A percentile compares a stretch with the other conserved stretches of the same genome.
phyloP scores from a whole-genome alignment of 164 flowering plant species.

The Taxillus chinensis region DNA sequence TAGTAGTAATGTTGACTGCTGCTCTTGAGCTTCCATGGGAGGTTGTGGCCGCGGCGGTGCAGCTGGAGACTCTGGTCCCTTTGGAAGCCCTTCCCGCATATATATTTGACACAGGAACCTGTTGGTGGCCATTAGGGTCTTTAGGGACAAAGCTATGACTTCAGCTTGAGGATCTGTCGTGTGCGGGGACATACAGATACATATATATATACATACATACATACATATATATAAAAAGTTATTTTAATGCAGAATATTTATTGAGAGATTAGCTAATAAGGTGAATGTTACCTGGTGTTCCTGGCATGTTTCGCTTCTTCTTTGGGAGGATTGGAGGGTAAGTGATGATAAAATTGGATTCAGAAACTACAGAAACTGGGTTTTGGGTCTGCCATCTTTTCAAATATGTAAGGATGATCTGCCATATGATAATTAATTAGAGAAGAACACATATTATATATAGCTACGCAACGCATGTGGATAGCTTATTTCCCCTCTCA shows the following conservation, averaged over 20 bases:
- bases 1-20: constrained; percentile 30
- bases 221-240: too few relatives aligned
- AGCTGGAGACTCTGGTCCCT: constrained; percentile 93
- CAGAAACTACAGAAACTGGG: constrained; percentile 30
- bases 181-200: too few relatives aligned
- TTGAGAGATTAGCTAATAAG: too few relatives aligned
- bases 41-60: constrained; percentile 86
- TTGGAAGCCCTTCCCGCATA: constrained; percentile 92
- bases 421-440: too few relatives aligned
- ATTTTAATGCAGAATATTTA: too few relatives aligned
- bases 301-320: constrained; percentile 85
- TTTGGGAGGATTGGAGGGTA: constrained; percentile 29
- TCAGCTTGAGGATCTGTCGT: constrained; percentile 91
- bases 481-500: too few relatives aligned
- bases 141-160: constrained; percentile 83
- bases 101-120: constrained; percentile 92
- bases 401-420: constrained; percentile 10
- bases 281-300: constrained; percentile 61
- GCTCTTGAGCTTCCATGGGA: constrained; percentile 98
- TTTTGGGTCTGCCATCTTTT: constrained; percentile 48
- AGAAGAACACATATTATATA: too few relatives aligned
- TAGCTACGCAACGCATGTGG: too few relatives aligned
- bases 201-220: too few relatives aligned
- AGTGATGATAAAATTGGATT: not conserved
- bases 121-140: constrained; percentile 92